Evolutionary conservation across 2,329 filamentous ascomycete genomes (phyloP), one percentile per base, ranked within the genome.

Genomic region (Aureobasidium sp.): DNA sequence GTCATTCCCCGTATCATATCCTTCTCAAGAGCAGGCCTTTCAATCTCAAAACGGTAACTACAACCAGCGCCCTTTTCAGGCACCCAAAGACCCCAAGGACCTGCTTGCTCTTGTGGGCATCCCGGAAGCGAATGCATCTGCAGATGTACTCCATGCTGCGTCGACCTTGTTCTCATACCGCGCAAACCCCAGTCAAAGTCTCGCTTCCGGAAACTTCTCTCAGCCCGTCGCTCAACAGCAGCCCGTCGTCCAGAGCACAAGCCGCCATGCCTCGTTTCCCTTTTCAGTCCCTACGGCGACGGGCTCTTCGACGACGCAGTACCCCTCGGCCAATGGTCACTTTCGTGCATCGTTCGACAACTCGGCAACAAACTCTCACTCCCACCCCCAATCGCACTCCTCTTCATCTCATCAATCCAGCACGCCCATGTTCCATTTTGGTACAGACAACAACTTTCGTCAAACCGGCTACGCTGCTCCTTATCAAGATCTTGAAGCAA

Each of bases 391-490:
- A 5, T 32, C 48, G 17, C 47, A 48, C 48, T 36, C 59, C 27
- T 46, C 59, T 27, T 51, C 61, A n/a, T 37, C 61, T 17, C 46
- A 39, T 32, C 51, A 48, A 13, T 42, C 53, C 12, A 20, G 10
- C 36, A 39, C 62, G 15, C 46, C 56, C 3, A 29, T 55, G 27
- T 58, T 48, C 47, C 61, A 57, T 15, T 62, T 63, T 23, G 62
- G 62, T 13, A 44, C 62, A 6, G 62, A 63, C 34, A 60, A 47
- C 39, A 60, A 53, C 23, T 63, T 63, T 29, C 44, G 47, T 32
- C 44, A 51, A 55, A 32, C 37, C 26, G 62, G 62, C 20, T 63
- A 59, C 48, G 42, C 47, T 32, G 62, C 52, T n/a, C 55, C 62
- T 7, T 63, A 60, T 20, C 32, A 60, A 34, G 41, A 26, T 27